Base-by-base conservation (phyloP, 345 rosid species). In the Trapa incisa region DNA sequence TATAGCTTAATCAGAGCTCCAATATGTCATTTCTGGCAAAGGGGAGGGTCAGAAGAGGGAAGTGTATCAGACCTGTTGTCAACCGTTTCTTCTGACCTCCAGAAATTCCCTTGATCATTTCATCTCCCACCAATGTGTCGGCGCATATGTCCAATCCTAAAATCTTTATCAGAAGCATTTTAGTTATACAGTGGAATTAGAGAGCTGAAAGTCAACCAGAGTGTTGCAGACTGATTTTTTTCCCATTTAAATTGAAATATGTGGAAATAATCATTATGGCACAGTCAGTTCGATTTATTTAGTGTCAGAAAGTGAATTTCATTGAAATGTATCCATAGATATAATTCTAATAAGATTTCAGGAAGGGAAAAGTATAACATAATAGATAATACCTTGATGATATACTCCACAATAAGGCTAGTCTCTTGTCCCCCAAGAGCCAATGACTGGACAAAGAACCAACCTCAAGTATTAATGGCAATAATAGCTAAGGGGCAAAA, bases 11-110 rank as follows among this genome's bases (percentile, higher is more conserved):
- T 32, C 15, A 32, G 38, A 9, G 4, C 8, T 2, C 32, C 14
- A 66, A 48, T 15, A 37, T 5, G 4, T 52, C 29, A 54, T 7
- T 14, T 50, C 54, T 52, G 5, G 37, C 17, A 12, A 16, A 41
- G 22, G 32, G 50, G 37, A 65, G 6, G 66, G 47, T 17, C 37
- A 61, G 45, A 47, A 57, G 37, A 15, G 16, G 61, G 50, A 74
- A 70, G 16, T 54, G 39, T 48, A 52, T 35, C 43, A 45, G 39
- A 92, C 98, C 98, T 82, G 99, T 91, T 54, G 99, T 89, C 15
- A 94, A 97, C 62, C 97, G 86, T 83, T 89, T 94, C 87, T 90
- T 94, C 80, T 94, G 99, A 4, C 99, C 99, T 67, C 99, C 99
- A 15, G 99, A 94, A 56, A 94, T 94, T 71, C 99, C 99, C 85